Conservation (phyloP, 306 rosid genomes). For the Quercus agrifolia region DNA sequence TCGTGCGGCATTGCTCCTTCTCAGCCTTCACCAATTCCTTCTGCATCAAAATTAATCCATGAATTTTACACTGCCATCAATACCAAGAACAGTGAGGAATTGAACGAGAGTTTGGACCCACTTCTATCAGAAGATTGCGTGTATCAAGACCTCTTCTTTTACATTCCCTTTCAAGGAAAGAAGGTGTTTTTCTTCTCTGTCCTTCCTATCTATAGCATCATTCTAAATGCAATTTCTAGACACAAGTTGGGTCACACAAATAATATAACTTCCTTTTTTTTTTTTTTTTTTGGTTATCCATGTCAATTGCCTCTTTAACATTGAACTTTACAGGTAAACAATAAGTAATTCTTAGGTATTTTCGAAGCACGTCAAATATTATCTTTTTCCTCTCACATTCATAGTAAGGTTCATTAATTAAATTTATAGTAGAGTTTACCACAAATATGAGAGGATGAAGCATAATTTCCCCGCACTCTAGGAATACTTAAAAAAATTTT, state of each 20-base stretch:
- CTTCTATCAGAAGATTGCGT: slow-evolving; percentile 32
- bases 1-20: slow-evolving; percentile 30
- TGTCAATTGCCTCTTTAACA: no score
- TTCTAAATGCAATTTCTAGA: neutral
- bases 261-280: no score
- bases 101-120: slow-evolving; percentile 25
- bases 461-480: fast-evolving
- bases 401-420: no score
- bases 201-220: neutral
- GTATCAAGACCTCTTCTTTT: slow-evolving; percentile 43
- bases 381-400: fast-evolving
- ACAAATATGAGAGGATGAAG: no score
- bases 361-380: fast-evolving
- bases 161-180: slow-evolving; percentile 24
- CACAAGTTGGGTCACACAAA: no score
- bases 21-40: slow-evolving; percentile 7
- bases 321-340: no score
- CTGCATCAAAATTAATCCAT: neutral
- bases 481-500: fast-evolving
- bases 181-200: slow-evolving; percentile 7
- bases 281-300: no score
- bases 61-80: slow-evolving; percentile 41
- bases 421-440: no score
- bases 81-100: slow-evolving; percentile 3
- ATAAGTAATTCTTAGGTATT: no score